phyloP scores from a whole-genome alignment of 352 stramenopile species.

The Phytophthora litchii region DNA sequence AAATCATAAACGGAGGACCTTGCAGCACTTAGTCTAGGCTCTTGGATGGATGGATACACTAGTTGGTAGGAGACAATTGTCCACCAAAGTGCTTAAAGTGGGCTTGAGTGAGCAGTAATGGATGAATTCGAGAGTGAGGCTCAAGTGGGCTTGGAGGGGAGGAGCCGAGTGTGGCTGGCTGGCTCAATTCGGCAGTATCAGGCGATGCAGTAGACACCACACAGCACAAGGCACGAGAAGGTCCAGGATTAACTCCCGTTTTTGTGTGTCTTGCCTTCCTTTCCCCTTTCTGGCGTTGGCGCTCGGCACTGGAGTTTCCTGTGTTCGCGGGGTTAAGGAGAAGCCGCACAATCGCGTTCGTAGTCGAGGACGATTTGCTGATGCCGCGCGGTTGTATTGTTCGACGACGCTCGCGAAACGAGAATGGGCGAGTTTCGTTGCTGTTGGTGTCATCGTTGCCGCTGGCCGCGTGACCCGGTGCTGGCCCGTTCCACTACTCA shows the following conservation, averaged over 20 bases:
- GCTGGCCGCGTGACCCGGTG: slow-evolving; percentile 14
- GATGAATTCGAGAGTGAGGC: slow-evolving; percentile 44
- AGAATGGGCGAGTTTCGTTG: slow-evolving; percentile 8
- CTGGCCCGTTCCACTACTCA: slow-evolving; percentile 19
- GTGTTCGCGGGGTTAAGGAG: slow-evolving; percentile 35
- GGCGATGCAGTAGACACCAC: slow-evolving; percentile 20
- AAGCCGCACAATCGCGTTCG: slow-evolving; percentile 37
- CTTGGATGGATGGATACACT: slow-evolving; percentile 3
- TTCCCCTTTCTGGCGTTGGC: slow-evolving; percentile 47
- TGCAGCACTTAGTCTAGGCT: slow-evolving; percentile 5
- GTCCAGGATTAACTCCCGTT: slow-evolving; percentile 36
- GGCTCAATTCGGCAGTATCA: slow-evolving; percentile 40
- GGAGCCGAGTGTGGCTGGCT: slow-evolving; percentile 25
- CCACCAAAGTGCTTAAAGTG: not conserved
- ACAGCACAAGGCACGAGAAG: slow-evolving; percentile 24
- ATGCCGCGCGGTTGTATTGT: slow-evolving; percentile 38
- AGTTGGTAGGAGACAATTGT: not conserved
- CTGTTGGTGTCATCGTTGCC: slow-evolving; percentile 2
- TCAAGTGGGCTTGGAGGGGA: slow-evolving; percentile 27
- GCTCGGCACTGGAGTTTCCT: slow-evolving; percentile 33
- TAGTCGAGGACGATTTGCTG: slow-evolving; percentile 34
- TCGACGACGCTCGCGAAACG: slow-evolving; percentile 7
- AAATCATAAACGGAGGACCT: slow-evolving; percentile 38
- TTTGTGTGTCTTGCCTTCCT: slow-evolving; percentile 38
- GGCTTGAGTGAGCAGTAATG: slow-evolving; percentile 31